phyloP scores from a whole-genome alignment of 805 yeast genomes.

The Yamadazyma insecticola region DNA sequence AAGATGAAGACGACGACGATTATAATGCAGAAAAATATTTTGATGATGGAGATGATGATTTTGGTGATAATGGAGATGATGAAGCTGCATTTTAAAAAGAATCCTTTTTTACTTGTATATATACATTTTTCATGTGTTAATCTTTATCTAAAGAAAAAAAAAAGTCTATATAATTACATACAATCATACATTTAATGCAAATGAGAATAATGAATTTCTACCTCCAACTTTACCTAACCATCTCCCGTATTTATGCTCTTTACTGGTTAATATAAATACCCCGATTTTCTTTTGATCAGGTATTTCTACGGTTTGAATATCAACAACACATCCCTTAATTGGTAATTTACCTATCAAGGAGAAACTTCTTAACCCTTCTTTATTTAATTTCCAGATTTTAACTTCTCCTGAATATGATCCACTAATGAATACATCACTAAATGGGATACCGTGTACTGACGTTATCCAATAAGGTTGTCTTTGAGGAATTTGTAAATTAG shows the following conservation, averaged over 20 bases:
- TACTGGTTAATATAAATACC: slow-evolving; percentile 61
- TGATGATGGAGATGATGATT: slow-evolving; percentile 62
- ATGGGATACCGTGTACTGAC: slow-evolving; percentile 75
- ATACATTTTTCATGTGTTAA: neutral
- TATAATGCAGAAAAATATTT: slow-evolving; percentile 78
- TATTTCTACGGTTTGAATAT: slow-evolving; percentile 54
- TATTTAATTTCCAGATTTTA: slow-evolving; percentile 69
- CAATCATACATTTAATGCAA: slow-evolving; percentile 25
- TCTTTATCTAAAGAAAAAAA: neutral
- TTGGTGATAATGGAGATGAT: slow-evolving; percentile 57
- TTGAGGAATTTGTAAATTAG: slow-evolving; percentile 54
- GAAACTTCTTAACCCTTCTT: slow-evolving; percentile 58
- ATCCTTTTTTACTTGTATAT: neutral
- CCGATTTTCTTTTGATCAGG: slow-evolving; percentile 48
- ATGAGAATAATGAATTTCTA: slow-evolving; percentile 59
- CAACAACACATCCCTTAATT: slow-evolving; percentile 67
- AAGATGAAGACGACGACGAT: slow-evolving; percentile 73
- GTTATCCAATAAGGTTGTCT: slow-evolving; percentile 85
- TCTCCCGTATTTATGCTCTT: slow-evolving; percentile 87
- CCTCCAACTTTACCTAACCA: slow-evolving; percentile 65
- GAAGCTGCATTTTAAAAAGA: slow-evolving; percentile 55
- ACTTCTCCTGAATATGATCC: slow-evolving; percentile 87
- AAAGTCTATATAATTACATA: neutral
- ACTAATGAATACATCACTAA: slow-evolving; percentile 73
- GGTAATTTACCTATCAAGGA: slow-evolving; percentile 51